Evolutionary conservation across 768 basidiomycete species (phyloP).

Genomic region (Leccinum imitatum): DNA sequence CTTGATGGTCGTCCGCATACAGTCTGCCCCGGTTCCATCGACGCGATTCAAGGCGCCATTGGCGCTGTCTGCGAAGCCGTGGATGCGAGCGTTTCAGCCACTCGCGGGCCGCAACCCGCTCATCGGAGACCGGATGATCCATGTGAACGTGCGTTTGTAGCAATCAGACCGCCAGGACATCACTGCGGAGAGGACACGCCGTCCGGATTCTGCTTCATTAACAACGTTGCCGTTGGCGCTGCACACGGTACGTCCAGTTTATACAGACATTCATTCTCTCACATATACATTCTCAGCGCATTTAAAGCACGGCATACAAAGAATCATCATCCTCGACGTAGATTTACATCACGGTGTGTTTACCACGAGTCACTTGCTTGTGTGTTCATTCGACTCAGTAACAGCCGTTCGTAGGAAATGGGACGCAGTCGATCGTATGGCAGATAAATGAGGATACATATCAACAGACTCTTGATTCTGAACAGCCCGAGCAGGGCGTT

Average conservation of each 20-base stretch:
- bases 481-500: conserved; percentile 29
- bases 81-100: conserved; percentile 52
- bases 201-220: conserved; percentile 93
- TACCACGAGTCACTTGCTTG: neutral
- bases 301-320: conserved; percentile 71
- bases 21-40: conserved; percentile 80
- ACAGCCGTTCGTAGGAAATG: conserved; percentile 61
- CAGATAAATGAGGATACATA: conserved; percentile 88
- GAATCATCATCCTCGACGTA: conserved; percentile 87
- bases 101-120: conserved; percentile 16
- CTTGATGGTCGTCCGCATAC: neutral
- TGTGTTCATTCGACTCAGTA: neutral
- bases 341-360: conserved; percentile 39
- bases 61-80: conserved; percentile 89
- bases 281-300: conserved; percentile 57
- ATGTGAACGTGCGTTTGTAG: conserved; percentile 67
- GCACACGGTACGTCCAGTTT: conserved; percentile 67
- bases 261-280: neutral
- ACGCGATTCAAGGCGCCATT: conserved; percentile 78
- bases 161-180: conserved; percentile 88
- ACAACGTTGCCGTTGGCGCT: conserved; percentile 88
- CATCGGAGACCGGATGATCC: conserved; percentile 9
- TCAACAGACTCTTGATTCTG: conserved; percentile 57
- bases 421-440: conserved; percentile 91
- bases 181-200: conserved; percentile 91